Evolutionary conservation across 805 yeast genomes (phyloP), one percentile per base, ranked within the genome.

Genomic region (Candida loeiensis): DNA sequence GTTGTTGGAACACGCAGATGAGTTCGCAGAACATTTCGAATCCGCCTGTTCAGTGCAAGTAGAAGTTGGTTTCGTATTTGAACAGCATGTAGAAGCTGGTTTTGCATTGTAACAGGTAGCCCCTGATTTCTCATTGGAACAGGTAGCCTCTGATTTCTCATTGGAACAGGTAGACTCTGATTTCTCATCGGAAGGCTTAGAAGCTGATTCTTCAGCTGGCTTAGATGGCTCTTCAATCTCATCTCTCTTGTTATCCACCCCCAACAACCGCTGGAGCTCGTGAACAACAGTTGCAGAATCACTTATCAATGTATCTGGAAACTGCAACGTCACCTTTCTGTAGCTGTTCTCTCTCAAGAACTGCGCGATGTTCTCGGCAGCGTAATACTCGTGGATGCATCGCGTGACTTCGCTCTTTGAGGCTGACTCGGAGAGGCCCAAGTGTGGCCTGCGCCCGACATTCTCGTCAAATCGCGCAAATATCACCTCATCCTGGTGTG

Each of bases 241-340:
- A 12, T 6, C 30, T 12, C 33, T 17, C 12, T 8, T 8, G 18
- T 12, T 15, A 6, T n/a, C 14, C 28, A 25, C 17, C n/a, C 14
- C 14, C 19, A 69, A 64, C 36, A 45, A 54, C 19, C 58, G 63
- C 52, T 74, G 85, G 17, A 84, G 47, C 29, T 66, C 61, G 42
- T 79, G 78, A 0, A 78, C 77, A 1, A 91, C 77, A 14, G 80
- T 70, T 1, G 91, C 79, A 1, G 96, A 81, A 57, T 91, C 97
- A 29, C 80, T 71, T 1, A 93, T 76, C 26, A 90, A 63, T 4
- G 64, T 44, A 58, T 95, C 99, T 0, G 98, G 98, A 48, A 93
- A 91, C 61, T 93, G 99, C 22, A 93, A 65, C 0, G 98, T 89
- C 2, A 90, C 74, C 18, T 73, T 68, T 33, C 58, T 61, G 57